These are phyloP conservation scores for Phytophthora vignae DNA, from an alignment of 352 stramenopile genomes.

Conservation along the genomic window DNA sequence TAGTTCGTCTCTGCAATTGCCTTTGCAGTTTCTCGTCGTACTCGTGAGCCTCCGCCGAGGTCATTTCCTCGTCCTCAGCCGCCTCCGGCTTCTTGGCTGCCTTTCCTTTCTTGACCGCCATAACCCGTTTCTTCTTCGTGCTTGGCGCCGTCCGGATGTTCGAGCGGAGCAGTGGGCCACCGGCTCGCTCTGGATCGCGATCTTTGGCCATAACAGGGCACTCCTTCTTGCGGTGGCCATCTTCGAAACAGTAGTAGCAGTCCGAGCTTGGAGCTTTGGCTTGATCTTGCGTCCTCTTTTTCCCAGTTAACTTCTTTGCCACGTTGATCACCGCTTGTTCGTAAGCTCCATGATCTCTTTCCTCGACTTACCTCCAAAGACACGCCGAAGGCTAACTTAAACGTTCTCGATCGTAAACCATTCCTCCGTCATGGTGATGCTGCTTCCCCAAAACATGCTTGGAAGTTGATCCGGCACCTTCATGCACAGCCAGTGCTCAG, in stretches of 20 bases:
- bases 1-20: background rate
- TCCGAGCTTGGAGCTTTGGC: background rate
- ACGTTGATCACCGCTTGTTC: background rate
- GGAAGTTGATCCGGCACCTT: constrained; percentile 13
- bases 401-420: constrained; percentile 13
- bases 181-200: background rate
- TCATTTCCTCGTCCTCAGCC: background rate
- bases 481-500: constrained; percentile 15
- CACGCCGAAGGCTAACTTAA: background rate
- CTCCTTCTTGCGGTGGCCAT: background rate
- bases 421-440: constrained; percentile 7
- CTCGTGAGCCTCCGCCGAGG: background rate
- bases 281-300: background rate
- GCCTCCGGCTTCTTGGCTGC: background rate
- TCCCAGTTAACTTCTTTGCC: background rate
- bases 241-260: background rate
- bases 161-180: too few species aligned
- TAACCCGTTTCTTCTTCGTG: background rate
- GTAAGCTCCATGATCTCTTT: constrained; percentile 13
- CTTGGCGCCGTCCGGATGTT: background rate
- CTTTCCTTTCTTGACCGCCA: background rate
- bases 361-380: constrained; percentile 1
- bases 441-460: constrained; percentile 20
- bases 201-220: background rate
- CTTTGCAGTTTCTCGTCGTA: background rate